Base-by-base conservation (phyloP, 805 yeast species). In the Starmerella vitae region DNA sequence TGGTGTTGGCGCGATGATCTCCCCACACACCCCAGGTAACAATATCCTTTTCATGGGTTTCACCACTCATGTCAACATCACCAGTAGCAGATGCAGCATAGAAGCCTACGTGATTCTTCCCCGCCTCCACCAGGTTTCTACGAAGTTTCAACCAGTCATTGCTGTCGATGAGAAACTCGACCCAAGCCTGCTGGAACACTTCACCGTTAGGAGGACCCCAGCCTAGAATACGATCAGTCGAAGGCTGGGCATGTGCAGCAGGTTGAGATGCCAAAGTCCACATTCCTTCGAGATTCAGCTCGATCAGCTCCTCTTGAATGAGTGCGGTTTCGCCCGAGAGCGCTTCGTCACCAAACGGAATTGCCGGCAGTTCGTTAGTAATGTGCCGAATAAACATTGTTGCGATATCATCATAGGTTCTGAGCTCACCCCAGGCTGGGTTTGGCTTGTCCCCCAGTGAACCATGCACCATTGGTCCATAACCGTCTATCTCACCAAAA, bases 21-120 rank as follows among this genome's bases (percentile, higher is more conserved):
- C 85, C 73, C 68, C 91, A 88, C 3, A 81, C 94, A 46, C 97
- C 98, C 98, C 98, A 91, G 1, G 98, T 91, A 7, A 91, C 93
- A 20, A 91, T 94, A 47, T 77, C 78, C 32, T 84, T 76, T 17
- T 62, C 61, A 13, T 62, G 66, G 1, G 64, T 56, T 1, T 66
- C 65, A 53, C 78, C 61, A 50, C 79, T 84, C 2, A 91, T 71
- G 21, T 66, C 63, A 46, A 82, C 41, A 5, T 38, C 43, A 9
- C 45, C 43, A n/a, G 44, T 33, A 6, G 61, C 58, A 56, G 78
- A 84, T 28, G 91, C 85, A 20, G 74, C 68, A 57, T 79, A 88
- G 59, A 76, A 88, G 17, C 86, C 78, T 14, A 82, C 68, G 18
- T 65, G 64, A n/a, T 67, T 66, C 34, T 62, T 61, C 17, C 25